Evolutionary conservation across 2,329 filamentous ascomycete species (phyloP).

Genomic region (Aureobasidium sp.): DNA sequence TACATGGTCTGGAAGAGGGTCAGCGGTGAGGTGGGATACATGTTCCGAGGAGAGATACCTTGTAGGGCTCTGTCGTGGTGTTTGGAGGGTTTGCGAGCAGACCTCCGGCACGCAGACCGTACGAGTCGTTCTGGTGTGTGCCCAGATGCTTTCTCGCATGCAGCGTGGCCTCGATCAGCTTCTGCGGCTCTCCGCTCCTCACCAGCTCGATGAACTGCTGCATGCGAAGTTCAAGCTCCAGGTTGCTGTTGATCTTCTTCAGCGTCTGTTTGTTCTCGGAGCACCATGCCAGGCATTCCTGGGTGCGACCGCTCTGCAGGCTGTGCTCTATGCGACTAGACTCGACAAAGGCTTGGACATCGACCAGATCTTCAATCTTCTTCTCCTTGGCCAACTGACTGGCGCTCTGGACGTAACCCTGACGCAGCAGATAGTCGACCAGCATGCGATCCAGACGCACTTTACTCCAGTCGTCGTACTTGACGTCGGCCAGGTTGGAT

Average conservation of each 20-base stretch:
- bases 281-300: slow-evolving; percentile 82
- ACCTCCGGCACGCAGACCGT: slow-evolving; percentile 63
- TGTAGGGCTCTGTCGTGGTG: slow-evolving; percentile 51
- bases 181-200: slow-evolving; percentile 53
- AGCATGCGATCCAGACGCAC: slow-evolving; percentile 72
- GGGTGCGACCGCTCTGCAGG: slow-evolving; percentile 59
- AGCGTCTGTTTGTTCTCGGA: slow-evolving; percentile 86
- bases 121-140: slow-evolving; percentile 59
- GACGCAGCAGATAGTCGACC: slow-evolving; percentile 84
- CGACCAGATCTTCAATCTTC: slow-evolving; percentile 70
- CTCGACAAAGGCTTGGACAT: slow-evolving; percentile 77
- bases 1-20: slow-evolving; percentile 45
- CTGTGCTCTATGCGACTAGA: slow-evolving; percentile 71
- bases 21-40: not conserved
- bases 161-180: slow-evolving; percentile 64
- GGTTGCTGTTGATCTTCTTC: slow-evolving; percentile 74
- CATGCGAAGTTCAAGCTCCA: slow-evolving; percentile 87
- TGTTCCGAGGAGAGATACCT: slow-evolving; percentile 31
- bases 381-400: slow-evolving; percentile 64
- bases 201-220: slow-evolving; percentile 95
- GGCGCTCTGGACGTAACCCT: slow-evolving; percentile 73
- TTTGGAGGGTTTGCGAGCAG: slow-evolving; percentile 66
- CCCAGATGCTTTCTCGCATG: slow-evolving; percentile 78
- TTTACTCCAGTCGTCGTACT: slow-evolving; percentile 86
- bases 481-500: slow-evolving; percentile 75